Evolutionary conservation across 169 alveolate genomes (phyloP), one percentile per base, ranked within the genome.

Genomic region (Cryptosporidium baileyi): DNA sequence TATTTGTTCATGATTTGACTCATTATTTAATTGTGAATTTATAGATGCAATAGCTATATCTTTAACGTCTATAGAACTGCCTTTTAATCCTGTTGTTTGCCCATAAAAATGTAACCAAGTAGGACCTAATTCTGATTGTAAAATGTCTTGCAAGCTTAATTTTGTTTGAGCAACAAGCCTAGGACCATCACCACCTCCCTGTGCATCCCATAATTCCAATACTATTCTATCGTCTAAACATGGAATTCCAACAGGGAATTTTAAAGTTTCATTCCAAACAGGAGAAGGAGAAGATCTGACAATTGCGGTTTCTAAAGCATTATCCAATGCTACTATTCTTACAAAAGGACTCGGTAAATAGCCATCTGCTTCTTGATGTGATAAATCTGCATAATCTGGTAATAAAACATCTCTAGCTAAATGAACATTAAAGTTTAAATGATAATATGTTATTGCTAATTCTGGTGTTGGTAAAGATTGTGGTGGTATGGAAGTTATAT

Each of bases 181-280:
- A 15, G 85, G 85, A n/a, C 85, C 85, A 54, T 74, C 85, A 51
- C 85, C 85, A 36, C 85, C 85, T 3, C 85, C 85, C 15, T 74
- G 51, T 9, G 85, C 85, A 57, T 74, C 85, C 85, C 85, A 74
- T 36, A 74, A 28, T 59, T 74, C 85, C 38, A 74, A 22, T 17
- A 74, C 85, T 40, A 74, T 74, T 41, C 85, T 51, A 32, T 74
- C 85, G 34, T 74, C 85, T 1, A 74, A 51, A n/a, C 85, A 74
- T 7, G 85, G 85, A 44, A 63, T 44, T n/a, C 80, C 89, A 7
- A 67, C 89, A 8, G 89, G 89, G 49, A 81, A 67, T 28, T 81
- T 81, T 22, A 81, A 41, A 15, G 89, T 81, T 41, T 61, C 81
- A 19, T 81, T 81, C 81, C 80, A 81, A 13, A 60, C 80, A 15